These are phyloP conservation scores for Lactarius hatsudake DNA, from an alignment of 768 basidiomycete species.

Conservation along the genomic window DNA sequence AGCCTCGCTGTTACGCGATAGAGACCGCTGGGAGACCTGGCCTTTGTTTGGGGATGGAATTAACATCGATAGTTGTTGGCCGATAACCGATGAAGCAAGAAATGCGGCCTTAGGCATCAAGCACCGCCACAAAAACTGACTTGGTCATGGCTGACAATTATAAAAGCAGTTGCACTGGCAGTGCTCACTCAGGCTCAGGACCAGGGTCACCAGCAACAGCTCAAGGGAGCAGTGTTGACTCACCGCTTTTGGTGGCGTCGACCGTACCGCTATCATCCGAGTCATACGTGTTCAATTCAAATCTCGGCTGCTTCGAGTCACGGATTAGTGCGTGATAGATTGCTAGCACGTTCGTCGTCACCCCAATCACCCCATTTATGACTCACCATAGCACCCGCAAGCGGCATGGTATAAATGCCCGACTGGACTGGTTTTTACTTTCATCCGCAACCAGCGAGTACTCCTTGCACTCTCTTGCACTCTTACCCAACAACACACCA, in stretches of 20 bases:
- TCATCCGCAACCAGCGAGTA: not conserved
- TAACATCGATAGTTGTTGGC: not conserved
- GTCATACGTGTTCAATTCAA: constrained; percentile 3
- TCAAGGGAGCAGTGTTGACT: not conserved
- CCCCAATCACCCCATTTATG: constrained; percentile 1
- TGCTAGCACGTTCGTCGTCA: constrained; percentile 2
- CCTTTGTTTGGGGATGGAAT: constrained; percentile 3
- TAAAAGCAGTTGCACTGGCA: not conserved
- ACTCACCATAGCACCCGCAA: not conserved
- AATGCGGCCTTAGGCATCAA: no score
- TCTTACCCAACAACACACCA: constrained; percentile 4
- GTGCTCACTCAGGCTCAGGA: not conserved
- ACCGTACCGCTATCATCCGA: not conserved
- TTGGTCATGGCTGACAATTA: no score
- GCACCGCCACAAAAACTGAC: not conserved
- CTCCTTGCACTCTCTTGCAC: not conserved
- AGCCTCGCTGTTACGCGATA: constrained; percentile 3
- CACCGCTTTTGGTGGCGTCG: not conserved
- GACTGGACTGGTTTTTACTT: not conserved
- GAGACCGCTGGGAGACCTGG: not conserved
- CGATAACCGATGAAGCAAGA: not conserved
- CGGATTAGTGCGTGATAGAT: not conserved
- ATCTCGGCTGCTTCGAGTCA: constrained; percentile 11
- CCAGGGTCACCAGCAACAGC: not conserved
- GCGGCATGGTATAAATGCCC: constrained; percentile 6